Conservation (phyloP, 106 monocot species). For the Dendrobium officinale region DNA sequence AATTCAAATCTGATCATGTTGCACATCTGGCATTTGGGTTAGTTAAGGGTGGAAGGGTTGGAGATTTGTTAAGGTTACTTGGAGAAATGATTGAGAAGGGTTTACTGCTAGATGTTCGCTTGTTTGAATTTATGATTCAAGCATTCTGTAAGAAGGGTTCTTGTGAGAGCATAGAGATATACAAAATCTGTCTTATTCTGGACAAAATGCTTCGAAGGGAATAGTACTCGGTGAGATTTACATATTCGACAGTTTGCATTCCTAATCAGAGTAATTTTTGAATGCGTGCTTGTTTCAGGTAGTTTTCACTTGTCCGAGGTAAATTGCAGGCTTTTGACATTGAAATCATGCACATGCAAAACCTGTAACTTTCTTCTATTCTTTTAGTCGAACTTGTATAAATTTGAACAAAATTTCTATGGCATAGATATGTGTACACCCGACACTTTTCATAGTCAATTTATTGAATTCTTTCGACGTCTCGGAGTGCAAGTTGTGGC, state of each 20-base stretch:
- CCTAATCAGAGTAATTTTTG: neutral
- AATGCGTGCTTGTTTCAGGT: too few relatives aligned
- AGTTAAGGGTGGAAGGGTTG: constrained; percentile 17
- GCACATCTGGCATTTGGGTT: constrained; percentile 33
- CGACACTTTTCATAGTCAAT: neutral
- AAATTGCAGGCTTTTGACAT: neutral
- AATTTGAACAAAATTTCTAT: neutral
- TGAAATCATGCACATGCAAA: neutral
- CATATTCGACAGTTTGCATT: neutral
- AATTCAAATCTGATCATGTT: constrained; percentile 24
- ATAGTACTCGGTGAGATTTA: neutral
- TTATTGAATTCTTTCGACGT: neutral
- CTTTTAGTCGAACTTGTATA: too few relatives aligned
- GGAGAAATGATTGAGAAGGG: constrained; percentile 25
- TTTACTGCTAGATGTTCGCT: constrained; percentile 12
- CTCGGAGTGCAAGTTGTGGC: neutral
- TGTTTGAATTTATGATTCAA: constrained; percentile 24
- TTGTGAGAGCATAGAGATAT: constrained; percentile 21
- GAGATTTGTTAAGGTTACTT: constrained; percentile 12
- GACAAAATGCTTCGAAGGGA: constrained; percentile 24
- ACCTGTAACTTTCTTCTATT: too few relatives aligned
- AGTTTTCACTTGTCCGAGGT: too few relatives aligned
- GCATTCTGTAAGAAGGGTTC: constrained; percentile 34
- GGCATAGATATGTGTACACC: neutral
- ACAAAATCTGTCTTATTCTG: constrained; percentile 27